Conservation (phyloP, 108 stramenopile genomes). For the Parmales sp. region DNA sequence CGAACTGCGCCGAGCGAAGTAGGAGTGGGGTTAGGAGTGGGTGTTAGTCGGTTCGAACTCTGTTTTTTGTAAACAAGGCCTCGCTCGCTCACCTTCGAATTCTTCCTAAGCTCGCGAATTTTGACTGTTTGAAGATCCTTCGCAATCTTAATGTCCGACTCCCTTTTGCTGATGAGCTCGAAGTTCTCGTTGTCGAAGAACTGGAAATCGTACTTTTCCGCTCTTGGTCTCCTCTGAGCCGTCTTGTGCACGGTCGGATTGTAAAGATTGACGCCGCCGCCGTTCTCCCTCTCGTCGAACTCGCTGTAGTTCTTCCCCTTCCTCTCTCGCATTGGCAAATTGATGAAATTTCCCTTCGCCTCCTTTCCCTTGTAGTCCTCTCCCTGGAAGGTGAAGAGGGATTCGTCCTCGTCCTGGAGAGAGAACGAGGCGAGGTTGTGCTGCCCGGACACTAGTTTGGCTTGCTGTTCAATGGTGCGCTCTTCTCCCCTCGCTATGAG, state of each 20-base stretch:
- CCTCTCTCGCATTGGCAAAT: slow-evolving; percentile 90
- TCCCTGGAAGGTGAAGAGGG: slow-evolving; percentile 80
- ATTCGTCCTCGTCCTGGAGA: slow-evolving; percentile 73
- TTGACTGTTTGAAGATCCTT: slow-evolving; percentile 52
- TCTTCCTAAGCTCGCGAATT: slow-evolving; percentile 56
- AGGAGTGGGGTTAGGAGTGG: no score
- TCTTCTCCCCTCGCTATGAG: slow-evolving; percentile 87
- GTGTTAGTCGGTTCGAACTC: no score
- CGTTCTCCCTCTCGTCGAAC: slow-evolving; percentile 58
- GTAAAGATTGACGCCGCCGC: slow-evolving; percentile 58
- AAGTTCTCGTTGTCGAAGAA: slow-evolving; percentile 75
- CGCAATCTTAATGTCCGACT: slow-evolving; percentile 53
- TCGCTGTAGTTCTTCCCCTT: slow-evolving; percentile 89
- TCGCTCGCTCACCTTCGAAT: slow-evolving; percentile 40
- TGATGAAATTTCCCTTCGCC: slow-evolving; percentile 59
- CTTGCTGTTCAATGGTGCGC: slow-evolving; percentile 69
- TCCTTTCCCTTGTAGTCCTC: slow-evolving; percentile 75
- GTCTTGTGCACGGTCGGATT: slow-evolving; percentile 67
- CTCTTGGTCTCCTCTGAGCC: slow-evolving; percentile 59
- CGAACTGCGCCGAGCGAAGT: no score
- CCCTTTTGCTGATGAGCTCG: slow-evolving; percentile 56
- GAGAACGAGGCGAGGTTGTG: slow-evolving; percentile 88
- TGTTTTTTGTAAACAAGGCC: no score
- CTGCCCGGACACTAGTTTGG: slow-evolving; percentile 85
- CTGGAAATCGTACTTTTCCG: slow-evolving; percentile 81